phyloP scores from a whole-genome alignment of 2,329 filamentous ascomycete genomes.

The Gaeumannomyces sp. region DNA sequence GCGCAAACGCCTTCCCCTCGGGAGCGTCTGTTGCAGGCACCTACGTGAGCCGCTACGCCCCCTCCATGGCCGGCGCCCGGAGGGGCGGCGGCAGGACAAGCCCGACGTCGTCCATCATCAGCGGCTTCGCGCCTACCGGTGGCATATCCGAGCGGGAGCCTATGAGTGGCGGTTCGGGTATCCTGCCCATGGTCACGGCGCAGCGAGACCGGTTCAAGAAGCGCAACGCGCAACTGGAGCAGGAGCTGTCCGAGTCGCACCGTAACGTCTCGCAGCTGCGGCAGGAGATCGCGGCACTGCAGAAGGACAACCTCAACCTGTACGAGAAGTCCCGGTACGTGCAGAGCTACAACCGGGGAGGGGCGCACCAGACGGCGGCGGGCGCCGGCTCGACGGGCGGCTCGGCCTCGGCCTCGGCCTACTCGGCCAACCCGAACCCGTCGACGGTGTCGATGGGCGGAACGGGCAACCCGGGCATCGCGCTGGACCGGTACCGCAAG shows the following conservation, averaged over 20 bases:
- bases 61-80: conserved; percentile 42
- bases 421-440: conserved; percentile 65
- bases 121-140: conserved; percentile 58
- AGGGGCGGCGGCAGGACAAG: conserved; percentile 53
- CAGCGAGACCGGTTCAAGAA: conserved; percentile 98
- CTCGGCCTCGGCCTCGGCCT: conserved; percentile 58
- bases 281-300: conserved; percentile 83
- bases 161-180: conserved; percentile 72
- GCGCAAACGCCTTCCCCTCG: conserved; percentile 76
- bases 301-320: conserved; percentile 91
- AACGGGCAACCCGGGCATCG: conserved; percentile 52
- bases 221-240: conserved; percentile 84
- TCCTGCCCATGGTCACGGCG: conserved; percentile 95
- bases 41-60: conserved; percentile 73
- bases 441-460: conserved; percentile 57
- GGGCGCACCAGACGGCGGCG: conserved; percentile 26
- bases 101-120: conserved; percentile 96
- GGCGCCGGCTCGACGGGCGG: conserved; percentile 18
- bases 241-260: conserved; percentile 80
- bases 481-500: conserved; percentile 78
- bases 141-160: conserved; percentile 44
- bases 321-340: conserved; percentile 98
- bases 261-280: conserved; percentile 76
- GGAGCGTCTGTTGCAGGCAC: conserved; percentile 91
- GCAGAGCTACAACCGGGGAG: conserved; percentile 79